phyloP scores from a whole-genome alignment of 306 rosid genomes.

The Abrus pulchellus region DNA sequence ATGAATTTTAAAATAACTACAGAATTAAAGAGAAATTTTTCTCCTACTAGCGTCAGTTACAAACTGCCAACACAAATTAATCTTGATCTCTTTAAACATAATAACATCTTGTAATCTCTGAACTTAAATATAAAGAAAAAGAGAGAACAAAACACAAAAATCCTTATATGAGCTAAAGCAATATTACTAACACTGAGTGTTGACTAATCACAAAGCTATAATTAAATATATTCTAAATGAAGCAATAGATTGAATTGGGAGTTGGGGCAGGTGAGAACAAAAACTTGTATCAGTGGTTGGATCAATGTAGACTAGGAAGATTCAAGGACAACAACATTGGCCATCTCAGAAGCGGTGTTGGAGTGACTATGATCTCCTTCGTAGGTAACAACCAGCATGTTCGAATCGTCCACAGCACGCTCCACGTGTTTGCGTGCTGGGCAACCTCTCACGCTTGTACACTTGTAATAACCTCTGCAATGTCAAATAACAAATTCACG shows the following conservation, averaged over 20 bases:
- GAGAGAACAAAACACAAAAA: too few species aligned
- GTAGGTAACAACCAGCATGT: conserved; percentile 83
- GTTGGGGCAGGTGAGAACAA: background rate
- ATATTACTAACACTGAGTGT: background rate
- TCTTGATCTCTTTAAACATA: too few species aligned
- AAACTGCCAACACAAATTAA: too few species aligned
- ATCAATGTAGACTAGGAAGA: conserved; percentile 60
- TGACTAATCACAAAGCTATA: background rate
- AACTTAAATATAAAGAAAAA: too few species aligned
- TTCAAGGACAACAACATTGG: conserved; percentile 58
- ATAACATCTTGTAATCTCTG: too few species aligned
- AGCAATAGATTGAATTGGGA: background rate
- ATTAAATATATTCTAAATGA: background rate
- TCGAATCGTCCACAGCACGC: conserved; percentile 82
- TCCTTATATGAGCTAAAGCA: background rate
- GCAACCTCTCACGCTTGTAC: conserved; percentile 82
- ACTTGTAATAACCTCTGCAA: conserved; percentile 86
- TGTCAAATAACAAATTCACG: conserved; percentile 2
- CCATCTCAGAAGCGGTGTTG: conserved; percentile 51
- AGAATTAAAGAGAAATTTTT: background rate
- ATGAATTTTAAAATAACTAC: conserved; percentile 3
- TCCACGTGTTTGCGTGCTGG: conserved; percentile 92
- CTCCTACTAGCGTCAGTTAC: too few species aligned
- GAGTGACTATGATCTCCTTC: conserved; percentile 87
- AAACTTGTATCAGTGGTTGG: background rate